phyloP scores from a whole-genome alignment of 2,329 filamentous ascomycete genomes.

The Pseudopyricularia javanii region DNA sequence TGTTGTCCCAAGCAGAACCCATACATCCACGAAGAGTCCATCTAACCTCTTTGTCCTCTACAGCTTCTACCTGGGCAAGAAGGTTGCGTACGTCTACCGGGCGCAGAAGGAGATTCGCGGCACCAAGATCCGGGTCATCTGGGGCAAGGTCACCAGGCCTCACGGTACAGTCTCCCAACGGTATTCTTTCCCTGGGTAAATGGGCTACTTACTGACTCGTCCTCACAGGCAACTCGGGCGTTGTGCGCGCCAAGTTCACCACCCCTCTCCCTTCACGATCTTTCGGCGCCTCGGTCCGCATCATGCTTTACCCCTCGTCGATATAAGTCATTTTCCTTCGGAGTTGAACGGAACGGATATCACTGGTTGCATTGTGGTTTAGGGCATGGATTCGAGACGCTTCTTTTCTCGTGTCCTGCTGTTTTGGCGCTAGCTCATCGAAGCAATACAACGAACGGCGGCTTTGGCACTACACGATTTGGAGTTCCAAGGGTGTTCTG shows the following conservation, averaged over 20 bases:
- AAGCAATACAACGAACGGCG: neutral
- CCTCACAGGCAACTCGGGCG: constrained; percentile 76
- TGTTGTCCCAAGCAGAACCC: constrained; percentile 18
- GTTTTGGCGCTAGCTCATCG: constrained; percentile 1
- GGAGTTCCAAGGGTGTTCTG: neutral
- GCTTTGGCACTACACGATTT: neutral
- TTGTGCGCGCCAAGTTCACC: constrained; percentile 95
- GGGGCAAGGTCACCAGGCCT: constrained; percentile 15
- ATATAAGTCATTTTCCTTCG: constrained; percentile 56
- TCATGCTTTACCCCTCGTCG: constrained; percentile 97
- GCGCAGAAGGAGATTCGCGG: constrained; percentile 89
- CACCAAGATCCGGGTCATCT: constrained; percentile 81
- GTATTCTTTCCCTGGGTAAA: neutral
- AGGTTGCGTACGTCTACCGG: constrained; percentile 97
- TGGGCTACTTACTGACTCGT: neutral
- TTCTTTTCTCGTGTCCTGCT: neutral
- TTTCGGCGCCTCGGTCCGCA: constrained; percentile 89
- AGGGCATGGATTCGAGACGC: constrained; percentile 2
- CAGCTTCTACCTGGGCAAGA: constrained; percentile 96
- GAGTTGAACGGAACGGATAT: constrained; percentile 12
- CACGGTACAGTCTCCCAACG: constrained; percentile 7
- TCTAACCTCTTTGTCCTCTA: neutral
- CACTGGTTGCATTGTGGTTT: constrained; percentile 12
- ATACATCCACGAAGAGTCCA: neutral
- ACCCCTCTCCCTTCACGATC: constrained; percentile 91